Base-by-base conservation (phyloP, 805 yeast species). In the Candida tammaniensis region DNA sequence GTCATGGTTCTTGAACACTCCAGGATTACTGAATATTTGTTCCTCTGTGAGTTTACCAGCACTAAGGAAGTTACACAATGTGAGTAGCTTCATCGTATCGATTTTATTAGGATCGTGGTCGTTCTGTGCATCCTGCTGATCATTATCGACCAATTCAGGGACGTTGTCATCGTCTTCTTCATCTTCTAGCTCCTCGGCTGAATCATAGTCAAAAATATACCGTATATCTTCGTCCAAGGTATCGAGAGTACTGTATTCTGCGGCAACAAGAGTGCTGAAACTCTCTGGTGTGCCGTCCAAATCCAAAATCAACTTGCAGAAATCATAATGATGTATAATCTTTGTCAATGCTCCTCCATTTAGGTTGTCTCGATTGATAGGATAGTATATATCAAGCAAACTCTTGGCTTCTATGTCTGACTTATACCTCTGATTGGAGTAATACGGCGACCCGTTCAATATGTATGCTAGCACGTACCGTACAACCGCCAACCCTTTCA, bases 401-500 rank as follows among this genome's bases (percentile, higher is more conserved):
- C 34, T 33, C 9, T 18, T 24, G 11, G 23, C 25, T 3, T 31
- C 9, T 10, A 35, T 19, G 14, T 42, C 46, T 3, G 14, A 3
- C 6, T 30, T 25, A 20, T 42, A 38, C 3, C 27, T 28, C 2
- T 17, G 9, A 26, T 39, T 30, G 3, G 7, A 9, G 11, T 17
- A 5, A 7, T 12, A 4, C n/a, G 23, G 4, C 5, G 37, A 28
- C 12, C 14, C 31, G 16, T 37, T 41, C 34, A 84, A 50, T 7
- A 80, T 65, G 37, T 80, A 64, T 0, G 87, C 85, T 6, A 80
- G 51, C 0, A 80, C 74, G 21, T 76, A 70, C 21, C 94, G 55
- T 17, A 83, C 58, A 0, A 87, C 78, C 14, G 83, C 64, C 0
- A 83, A 64, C 2, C 89, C 89, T 42, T 80, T 68, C 4, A 82